A percentile compares a stretch with the other conserved stretches of the same genome.
Conservation (phyloP, 192 early-diverging fungal genomes). For the Mortierella claussenii region DNA sequence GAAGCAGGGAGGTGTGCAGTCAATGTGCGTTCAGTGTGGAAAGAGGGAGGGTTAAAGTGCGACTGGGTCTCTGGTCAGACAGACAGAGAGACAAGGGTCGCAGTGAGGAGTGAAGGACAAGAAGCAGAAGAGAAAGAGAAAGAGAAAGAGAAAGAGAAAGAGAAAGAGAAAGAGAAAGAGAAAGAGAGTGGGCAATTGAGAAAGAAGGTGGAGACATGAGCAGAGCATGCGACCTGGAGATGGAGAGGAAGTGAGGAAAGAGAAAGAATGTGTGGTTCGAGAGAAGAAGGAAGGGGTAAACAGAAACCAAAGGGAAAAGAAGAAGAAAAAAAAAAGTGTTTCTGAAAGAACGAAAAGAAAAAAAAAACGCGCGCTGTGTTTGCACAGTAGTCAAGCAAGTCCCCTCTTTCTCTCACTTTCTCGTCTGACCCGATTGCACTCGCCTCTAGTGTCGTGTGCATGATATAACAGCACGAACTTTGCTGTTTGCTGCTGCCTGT, state of each 20-base stretch:
- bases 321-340: not conserved
- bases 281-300: constrained; percentile 5
- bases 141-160: constrained; percentile 14
- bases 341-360: not conserved
- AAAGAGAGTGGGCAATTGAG: not conserved
- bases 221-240: too few species aligned
- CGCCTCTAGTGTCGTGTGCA: too few species aligned
- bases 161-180: constrained; percentile 6
- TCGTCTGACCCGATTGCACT: too few species aligned
- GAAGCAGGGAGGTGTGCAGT: too few species aligned
- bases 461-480: too few species aligned
- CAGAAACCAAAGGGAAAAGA: not conserved
- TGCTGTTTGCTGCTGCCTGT: too few species aligned
- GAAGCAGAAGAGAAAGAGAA: constrained; percentile 10
- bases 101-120: constrained; percentile 5
- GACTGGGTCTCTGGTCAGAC: not conserved
- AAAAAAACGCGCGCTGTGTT: not conserved
- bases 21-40: too few species aligned
- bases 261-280: constrained; percentile 1
- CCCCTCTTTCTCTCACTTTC: too few species aligned
- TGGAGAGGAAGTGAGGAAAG: constrained; percentile 1
- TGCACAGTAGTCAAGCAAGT: too few species aligned
- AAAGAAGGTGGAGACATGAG: not conserved
- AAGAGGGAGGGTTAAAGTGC: too few species aligned
- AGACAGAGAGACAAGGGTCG: not conserved